Percentiles rank a stretch among this genome's conserved stretches.
phyloP scores from a whole-genome alignment of 1,139 yeast genomes.

The Candida tropicalis region DNA sequence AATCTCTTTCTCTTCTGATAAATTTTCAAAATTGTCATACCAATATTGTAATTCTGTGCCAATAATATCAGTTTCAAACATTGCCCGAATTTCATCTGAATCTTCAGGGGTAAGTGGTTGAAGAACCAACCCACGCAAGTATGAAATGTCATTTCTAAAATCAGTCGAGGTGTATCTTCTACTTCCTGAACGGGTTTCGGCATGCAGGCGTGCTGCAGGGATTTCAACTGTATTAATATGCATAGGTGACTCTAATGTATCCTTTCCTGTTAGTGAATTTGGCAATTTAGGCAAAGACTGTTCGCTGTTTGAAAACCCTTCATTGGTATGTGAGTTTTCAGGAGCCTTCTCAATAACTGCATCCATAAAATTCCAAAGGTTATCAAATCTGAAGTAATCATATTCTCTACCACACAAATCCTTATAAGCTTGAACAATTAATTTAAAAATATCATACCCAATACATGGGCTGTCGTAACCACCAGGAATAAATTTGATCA shows the following conservation, averaged over 20 bases:
- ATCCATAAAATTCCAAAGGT: constrained; percentile 42
- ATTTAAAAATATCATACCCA: constrained; percentile 39
- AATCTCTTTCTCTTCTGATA: constrained; percentile 16
- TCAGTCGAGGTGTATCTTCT: constrained; percentile 24
- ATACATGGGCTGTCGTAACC: constrained; percentile 29
- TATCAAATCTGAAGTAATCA: constrained; percentile 33
- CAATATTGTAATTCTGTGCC: constrained; percentile 10
- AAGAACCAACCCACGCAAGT: constrained; percentile 18
- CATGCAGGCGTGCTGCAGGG: constrained; percentile 10
- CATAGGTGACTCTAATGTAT: constrained; percentile 40
- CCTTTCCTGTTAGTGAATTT: constrained; percentile 23
- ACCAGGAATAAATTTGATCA: constrained; percentile 39
- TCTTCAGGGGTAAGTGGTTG: constrained; percentile 22
- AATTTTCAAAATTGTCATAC: constrained; percentile 7
- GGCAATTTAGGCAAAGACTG: neutral
- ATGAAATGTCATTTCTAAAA: constrained; percentile 33
- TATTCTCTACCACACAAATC: constrained; percentile 38
- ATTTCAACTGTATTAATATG: constrained; percentile 25
- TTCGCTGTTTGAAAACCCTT: neutral
- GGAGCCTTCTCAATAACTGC: constrained; percentile 28
- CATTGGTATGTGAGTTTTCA: neutral
- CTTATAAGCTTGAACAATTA: constrained; percentile 36
- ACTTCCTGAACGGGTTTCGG: constrained; percentile 10
- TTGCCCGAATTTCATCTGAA: constrained; percentile 20
- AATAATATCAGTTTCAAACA: constrained; percentile 8